These are phyloP conservation scores for Spinacia oleracea DNA, from an alignment of 179 eudicot genomes.

Conservation along the genomic window DNA sequence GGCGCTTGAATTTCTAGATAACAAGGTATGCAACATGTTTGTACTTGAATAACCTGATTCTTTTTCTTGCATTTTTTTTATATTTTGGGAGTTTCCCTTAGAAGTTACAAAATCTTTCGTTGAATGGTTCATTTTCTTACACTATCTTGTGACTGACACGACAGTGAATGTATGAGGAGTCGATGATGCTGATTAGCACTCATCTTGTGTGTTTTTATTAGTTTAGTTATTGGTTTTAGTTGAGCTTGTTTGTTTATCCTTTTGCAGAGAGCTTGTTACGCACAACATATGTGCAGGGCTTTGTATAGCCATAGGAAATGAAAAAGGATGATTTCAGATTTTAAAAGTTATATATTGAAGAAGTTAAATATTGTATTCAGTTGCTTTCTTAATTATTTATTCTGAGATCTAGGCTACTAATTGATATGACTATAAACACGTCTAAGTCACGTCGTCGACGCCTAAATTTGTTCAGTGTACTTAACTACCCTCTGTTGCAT, in stretches of 20 bases:
- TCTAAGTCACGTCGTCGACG: not conserved
- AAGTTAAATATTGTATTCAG: not conserved
- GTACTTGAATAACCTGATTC: not conserved
- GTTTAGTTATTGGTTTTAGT: not conserved
- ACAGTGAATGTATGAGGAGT: not conserved
- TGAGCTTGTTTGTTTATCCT: not conserved
- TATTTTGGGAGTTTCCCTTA: not conserved
- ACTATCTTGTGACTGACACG: not conserved
- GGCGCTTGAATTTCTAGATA: slow-evolving; percentile 79
- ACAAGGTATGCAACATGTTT: slow-evolving; percentile 42
- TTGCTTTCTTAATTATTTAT: not conserved
- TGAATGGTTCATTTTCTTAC: not conserved
- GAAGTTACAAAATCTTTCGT: not conserved
- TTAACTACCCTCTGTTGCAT: not conserved
- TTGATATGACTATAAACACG: not conserved
- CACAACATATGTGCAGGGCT: not conserved
- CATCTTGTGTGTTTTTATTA: not conserved
- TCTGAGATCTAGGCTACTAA: not conserved
- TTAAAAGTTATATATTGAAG: not conserved
- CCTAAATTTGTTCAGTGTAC: not conserved
- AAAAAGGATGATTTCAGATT: not conserved
- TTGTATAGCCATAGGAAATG: not conserved
- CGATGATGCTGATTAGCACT: not conserved
- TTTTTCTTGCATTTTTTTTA: not conserved
- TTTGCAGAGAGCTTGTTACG: not conserved